A percentile compares a stretch with the other conserved stretches of the same genome.
These are phyloP conservation scores for Boechera divaricarpa DNA, from an alignment of 345 rosid species.

Conservation along the genomic window DNA sequence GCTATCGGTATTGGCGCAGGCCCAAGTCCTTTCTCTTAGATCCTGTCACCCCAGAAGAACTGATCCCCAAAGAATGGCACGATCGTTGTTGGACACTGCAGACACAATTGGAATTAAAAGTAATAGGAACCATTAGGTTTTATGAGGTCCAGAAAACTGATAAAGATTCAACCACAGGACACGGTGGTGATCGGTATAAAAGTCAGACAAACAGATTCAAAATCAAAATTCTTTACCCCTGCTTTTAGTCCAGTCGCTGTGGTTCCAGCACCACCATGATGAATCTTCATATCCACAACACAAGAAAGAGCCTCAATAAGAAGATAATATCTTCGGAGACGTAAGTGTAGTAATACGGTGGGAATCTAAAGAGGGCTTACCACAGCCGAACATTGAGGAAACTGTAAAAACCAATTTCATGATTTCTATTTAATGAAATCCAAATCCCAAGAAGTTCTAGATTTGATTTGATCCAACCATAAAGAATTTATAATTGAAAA, in stretches of 20 bases:
- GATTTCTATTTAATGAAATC: too few relatives aligned
- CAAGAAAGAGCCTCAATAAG: constrained; percentile 9
- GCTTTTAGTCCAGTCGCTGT: constrained; percentile 95
- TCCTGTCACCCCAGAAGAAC: constrained; percentile 95
- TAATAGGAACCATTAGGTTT: background rate
- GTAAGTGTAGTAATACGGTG: background rate
- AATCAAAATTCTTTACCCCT: constrained; percentile 61
- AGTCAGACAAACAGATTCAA: background rate
- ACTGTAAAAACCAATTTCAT: constrained; percentile 33
- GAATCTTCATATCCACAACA: constrained; percentile 64
- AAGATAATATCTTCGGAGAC: constrained; percentile 4
- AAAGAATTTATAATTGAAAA: too few relatives aligned
- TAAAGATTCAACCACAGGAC: constrained; percentile 10
- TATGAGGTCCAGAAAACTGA: constrained; percentile 7
- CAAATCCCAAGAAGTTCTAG: too few relatives aligned
- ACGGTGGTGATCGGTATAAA: background rate
- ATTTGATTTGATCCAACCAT: too few relatives aligned
- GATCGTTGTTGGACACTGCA: constrained; percentile 94
- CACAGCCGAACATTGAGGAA: constrained; percentile 97
- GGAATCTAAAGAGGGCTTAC: constrained; percentile 50
- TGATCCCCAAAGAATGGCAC: constrained; percentile 99
- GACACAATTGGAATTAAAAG: background rate
- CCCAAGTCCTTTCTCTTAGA: constrained; percentile 73
- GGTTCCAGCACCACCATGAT: constrained; percentile 99
- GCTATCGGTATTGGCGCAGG: constrained; percentile 87